Percentiles rank a stretch among this genome's conserved stretches.
phyloP scores from a whole-genome alignment of 2,329 filamentous ascomycete species.

The Rhytidhysteron rufulum region DNA sequence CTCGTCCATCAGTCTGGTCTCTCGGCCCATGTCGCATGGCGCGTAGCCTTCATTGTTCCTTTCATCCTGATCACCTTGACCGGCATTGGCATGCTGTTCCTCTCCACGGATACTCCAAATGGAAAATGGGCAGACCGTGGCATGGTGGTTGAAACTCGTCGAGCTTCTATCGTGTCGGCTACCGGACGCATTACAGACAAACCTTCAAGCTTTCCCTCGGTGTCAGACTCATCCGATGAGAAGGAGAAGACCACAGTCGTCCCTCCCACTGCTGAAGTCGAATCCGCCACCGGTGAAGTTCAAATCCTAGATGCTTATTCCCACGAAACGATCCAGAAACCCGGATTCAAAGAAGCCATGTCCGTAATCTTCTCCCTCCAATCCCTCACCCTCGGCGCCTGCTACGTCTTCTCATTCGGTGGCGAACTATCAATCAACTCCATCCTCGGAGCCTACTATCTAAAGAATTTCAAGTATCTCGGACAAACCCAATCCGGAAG shows the following conservation, averaged over 20 bases:
- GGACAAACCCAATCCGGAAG: conserved; percentile 53
- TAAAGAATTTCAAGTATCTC: conserved; percentile 52
- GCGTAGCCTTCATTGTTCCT: conserved; percentile 79
- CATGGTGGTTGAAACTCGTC: conserved; percentile 49
- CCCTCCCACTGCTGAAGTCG: conserved; percentile 35
- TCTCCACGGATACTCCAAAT: conserved; percentile 77
- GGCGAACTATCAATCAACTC: conserved; percentile 59
- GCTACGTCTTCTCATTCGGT: conserved; percentile 61
- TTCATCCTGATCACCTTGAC: conserved; percentile 69
- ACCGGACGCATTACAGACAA: conserved; percentile 49
- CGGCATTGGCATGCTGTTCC: conserved; percentile 64
- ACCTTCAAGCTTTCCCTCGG: conserved; percentile 20
- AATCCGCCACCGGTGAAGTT: conserved; percentile 46
- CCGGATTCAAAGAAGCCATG: conserved; percentile 57
- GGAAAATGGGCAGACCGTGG: conserved; percentile 76
- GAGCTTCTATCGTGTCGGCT: conserved; percentile 47
- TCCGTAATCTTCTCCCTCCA: not conserved
- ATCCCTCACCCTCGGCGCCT: conserved; percentile 39
- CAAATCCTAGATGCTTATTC: conserved; percentile 55
- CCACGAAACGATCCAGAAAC: conserved; percentile 60
- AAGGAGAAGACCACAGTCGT: conserved; percentile 35
- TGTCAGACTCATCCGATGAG: conserved; percentile 37
- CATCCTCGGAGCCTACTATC: conserved; percentile 58
- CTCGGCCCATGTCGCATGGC: conserved; percentile 68
- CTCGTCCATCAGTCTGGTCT: conserved; percentile 59